Conservation (phyloP, 306 rosid species). For the Aeschynomene evenia region DNA sequence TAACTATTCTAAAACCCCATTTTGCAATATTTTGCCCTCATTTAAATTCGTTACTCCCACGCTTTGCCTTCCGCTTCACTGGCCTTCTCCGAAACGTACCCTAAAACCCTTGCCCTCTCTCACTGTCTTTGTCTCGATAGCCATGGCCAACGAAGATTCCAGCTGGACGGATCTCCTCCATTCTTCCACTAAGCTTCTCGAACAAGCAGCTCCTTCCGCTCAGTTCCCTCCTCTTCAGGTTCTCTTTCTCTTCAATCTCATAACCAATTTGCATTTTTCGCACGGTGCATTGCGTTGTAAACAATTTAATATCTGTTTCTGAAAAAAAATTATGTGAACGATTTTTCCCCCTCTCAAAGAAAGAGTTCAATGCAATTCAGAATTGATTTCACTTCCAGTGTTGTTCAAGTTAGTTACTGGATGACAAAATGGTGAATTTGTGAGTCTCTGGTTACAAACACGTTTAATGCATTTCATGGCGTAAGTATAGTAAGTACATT, state of each 20-base stretch:
- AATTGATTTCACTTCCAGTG: background rate
- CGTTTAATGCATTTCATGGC: background rate
- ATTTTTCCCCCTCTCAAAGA: background rate
- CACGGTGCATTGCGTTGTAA: background rate
- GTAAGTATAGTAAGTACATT: background rate
- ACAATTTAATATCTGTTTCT: background rate
- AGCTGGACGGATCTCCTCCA: slow-evolving; percentile 87
- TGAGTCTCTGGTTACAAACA: background rate
- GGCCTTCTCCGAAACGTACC: too few relatives aligned
- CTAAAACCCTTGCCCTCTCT: background rate
- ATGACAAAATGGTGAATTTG: background rate
- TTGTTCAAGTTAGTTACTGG: slow-evolving; percentile 1
- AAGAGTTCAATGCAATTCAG: background rate
- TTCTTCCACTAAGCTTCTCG: slow-evolving; percentile 94
- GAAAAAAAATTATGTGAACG: background rate
- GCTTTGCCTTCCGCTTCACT: too few relatives aligned
- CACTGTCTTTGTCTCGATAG: background rate
- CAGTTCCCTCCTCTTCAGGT: slow-evolving; percentile 99
- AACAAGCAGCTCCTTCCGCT: slow-evolving; percentile 96
- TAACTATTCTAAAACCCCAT: too few relatives aligned
- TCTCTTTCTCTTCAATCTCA: background rate
- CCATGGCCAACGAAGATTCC: slow-evolving; percentile 72
- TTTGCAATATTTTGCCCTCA: too few relatives aligned
- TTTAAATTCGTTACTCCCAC: too few relatives aligned
- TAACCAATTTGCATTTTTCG: background rate